Evolutionary conservation across 768 basidiomycete species (phyloP).

Genomic region (Suillus luteus): DNA sequence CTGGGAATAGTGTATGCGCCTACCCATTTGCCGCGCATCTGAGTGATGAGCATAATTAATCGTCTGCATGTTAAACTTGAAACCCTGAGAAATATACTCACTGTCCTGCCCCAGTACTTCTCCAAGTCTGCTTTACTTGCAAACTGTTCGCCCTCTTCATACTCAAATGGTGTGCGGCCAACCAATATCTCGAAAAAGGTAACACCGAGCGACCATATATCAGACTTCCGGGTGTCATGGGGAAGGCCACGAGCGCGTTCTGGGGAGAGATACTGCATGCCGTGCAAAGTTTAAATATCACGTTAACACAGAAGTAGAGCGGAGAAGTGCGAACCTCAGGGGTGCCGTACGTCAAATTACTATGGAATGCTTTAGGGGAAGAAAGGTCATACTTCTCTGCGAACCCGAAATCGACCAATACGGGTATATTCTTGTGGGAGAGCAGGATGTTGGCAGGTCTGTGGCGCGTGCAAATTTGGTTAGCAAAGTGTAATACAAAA

Average conservation of each 20-base stretch:
- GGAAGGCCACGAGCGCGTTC: conserved; percentile 85
- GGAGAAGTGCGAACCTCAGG: conserved; percentile 63
- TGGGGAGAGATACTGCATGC: conserved; percentile 82
- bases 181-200: conserved; percentile 94
- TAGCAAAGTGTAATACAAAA: background rate
- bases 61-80: background rate
- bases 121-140: conserved; percentile 78
- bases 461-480: background rate
- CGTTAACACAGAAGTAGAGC: background rate
- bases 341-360: conserved; percentile 86
- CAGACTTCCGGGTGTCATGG: conserved; percentile 94
- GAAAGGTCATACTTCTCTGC: conserved; percentile 80
- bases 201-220: conserved; percentile 82
- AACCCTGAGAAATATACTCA: conserved; percentile 32
- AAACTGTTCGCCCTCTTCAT: conserved; percentile 78
- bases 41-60: background rate
- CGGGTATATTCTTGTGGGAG: conserved; percentile 73
- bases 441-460: conserved; percentile 95
- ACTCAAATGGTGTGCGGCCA: conserved; percentile 91
- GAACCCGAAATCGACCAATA: conserved; percentile 96
- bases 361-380: conserved; percentile 70
- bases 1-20: conserved; percentile 65
- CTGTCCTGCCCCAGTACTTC: conserved; percentile 85
- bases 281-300: background rate
- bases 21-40: conserved; percentile 85